These are phyloP conservation scores for Murraya paniculata DNA, from an alignment of 345 rosid genomes.

Conservation along the genomic window DNA sequence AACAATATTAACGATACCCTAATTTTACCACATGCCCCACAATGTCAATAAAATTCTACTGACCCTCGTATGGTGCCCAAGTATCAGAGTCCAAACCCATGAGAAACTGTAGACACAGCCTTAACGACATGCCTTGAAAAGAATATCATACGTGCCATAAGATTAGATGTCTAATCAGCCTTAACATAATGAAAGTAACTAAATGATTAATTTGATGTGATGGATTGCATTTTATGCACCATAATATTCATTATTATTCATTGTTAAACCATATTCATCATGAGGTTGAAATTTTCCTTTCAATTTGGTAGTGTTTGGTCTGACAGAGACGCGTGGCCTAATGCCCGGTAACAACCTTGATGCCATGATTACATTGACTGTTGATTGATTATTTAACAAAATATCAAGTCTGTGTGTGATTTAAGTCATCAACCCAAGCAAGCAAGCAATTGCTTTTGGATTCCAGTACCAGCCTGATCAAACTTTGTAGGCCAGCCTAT, in stretches of 20 bases:
- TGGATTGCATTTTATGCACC: background rate
- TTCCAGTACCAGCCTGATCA: background rate
- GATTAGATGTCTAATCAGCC: conserved; percentile 27
- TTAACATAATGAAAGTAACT: conserved; percentile 21
- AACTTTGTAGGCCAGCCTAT: background rate
- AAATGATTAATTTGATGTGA: conserved; percentile 9
- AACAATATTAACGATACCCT: too few relatives aligned
- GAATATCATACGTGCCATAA: conserved; percentile 15
- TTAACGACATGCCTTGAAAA: conserved; percentile 23
- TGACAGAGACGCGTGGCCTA: conserved; percentile 36
- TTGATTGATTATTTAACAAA: conserved; percentile 20
- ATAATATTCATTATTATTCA: background rate
- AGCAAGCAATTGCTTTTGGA: background rate
- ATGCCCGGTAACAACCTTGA: conserved; percentile 27
- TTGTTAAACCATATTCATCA: background rate
- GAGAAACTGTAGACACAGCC: too few relatives aligned
- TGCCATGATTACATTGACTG: conserved; percentile 20
- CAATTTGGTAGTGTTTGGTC: conserved; percentile 40
- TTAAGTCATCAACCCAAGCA: conserved; percentile 14
- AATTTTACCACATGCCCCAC: too few relatives aligned
- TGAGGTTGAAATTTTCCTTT: conserved; percentile 12
- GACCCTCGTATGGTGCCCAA: too few relatives aligned
- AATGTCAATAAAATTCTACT: too few relatives aligned
- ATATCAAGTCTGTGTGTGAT: background rate
- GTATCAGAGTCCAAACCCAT: too few relatives aligned